Conservation (phyloP, 495 filamentous ascomycete species). For the Hypoxylon lienhwacheense region DNA sequence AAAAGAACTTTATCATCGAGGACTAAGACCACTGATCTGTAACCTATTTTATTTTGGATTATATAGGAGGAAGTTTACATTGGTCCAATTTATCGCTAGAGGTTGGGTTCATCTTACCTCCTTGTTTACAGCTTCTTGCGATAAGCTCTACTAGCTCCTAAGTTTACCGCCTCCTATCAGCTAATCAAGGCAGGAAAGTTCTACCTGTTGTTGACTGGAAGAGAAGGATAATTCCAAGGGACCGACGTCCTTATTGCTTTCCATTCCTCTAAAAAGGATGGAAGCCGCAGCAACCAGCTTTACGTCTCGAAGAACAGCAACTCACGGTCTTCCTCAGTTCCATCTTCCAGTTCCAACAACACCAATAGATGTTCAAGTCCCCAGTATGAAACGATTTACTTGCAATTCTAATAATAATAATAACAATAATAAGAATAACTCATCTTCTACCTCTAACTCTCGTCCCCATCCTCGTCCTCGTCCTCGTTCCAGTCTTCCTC, state of each 20-base stretch:
- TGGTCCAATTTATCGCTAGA: no score
- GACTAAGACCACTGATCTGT: background rate
- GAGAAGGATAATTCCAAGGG: background rate
- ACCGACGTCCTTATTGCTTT: slow-evolving; percentile 1
- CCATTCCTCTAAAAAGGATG: slow-evolving; percentile 17
- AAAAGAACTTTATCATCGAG: background rate
- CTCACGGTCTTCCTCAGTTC: slow-evolving; percentile 36
- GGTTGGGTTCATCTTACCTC: background rate
- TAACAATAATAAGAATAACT: background rate
- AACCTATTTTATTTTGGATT: no score
- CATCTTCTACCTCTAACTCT: background rate
- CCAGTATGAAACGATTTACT: slow-evolving; percentile 34
- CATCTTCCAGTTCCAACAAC: slow-evolving; percentile 35
- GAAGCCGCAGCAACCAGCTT: slow-evolving; percentile 37
- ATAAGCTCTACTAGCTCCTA: slow-evolving; percentile 5
- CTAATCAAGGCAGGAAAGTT: background rate
- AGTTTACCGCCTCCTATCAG: background rate
- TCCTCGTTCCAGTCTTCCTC: no score
- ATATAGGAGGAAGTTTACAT: no score
- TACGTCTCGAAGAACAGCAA: slow-evolving; percentile 37
- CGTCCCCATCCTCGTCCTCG: no score
- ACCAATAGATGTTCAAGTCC: slow-evolving; percentile 32
- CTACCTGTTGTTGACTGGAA: background rate
- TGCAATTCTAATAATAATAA: slow-evolving; percentile 1
- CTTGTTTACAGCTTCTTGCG: background rate